Base-by-base conservation (phyloP, 148 eudicot genomes). In the Vaccinium corymbosum region DNA sequence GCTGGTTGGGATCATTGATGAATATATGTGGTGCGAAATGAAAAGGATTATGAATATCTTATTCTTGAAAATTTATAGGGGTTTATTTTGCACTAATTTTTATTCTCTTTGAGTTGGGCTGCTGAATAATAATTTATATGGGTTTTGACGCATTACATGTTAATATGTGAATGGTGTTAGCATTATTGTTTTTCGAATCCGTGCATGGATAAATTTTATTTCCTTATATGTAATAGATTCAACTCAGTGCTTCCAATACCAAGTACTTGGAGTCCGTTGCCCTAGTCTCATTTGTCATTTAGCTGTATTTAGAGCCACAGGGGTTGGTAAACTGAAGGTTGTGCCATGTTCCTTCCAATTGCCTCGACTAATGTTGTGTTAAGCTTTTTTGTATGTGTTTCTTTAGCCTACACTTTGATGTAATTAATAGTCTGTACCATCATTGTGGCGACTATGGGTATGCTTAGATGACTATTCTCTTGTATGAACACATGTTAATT, bases 11-110 rank as follows among this genome's bases (percentile, higher is more conserved):
- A 8, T 11, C 0, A 52, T 13, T 13, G 11, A 52, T 13, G 12
- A 52, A 52, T 8, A 52, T 52, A 52, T 8, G 55, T 0, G 55
- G 42, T 68, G 32, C 48, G 55, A n/a, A 76, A 48, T n/a, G 79
- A 42, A 77, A 77, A 32, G 64, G 48, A 53, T 42, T 51, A 77
- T 55, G 64, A 22, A 53, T 42, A 12, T 22, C 13, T 11, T 22
- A 80, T 7, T 81, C 68, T 62, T 62, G 68, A 16, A 38, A 81
- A 50, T 64, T 64, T 14, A 22, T 81, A 35, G 76, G 76, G 32
- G 6, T 27, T 66, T 66, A 66, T 66, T 25, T 66, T 9, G 35
- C 22, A 15, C 25, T 25, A 3, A 7, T 66, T 66, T 22, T 57
- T 57, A 15, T 22, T 64, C 10, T 66, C 72, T 66, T 25, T 14